Percentiles rank a stretch among this genome's conserved stretches.
Evolutionary conservation across 495 filamentous ascomycete species (phyloP).

Genomic region (Xylaria sp.): DNA sequence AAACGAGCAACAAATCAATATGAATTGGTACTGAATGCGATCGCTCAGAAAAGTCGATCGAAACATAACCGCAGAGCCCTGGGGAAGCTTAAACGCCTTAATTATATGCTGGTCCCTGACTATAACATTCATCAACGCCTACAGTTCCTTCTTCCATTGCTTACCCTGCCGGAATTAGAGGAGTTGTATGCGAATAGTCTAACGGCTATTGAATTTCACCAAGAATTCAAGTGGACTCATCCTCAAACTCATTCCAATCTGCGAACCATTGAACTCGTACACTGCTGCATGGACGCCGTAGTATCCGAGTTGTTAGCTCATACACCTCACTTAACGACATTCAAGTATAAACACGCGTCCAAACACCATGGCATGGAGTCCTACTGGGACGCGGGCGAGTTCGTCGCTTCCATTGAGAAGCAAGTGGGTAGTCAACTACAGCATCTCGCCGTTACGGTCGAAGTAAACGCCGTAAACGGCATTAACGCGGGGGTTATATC

Average conservation of each 20-base stretch:
- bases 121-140: slow-evolving; percentile 9
- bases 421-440: neutral
- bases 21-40: neutral
- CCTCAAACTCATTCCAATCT: neutral
- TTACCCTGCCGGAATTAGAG: neutral
- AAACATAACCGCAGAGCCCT: neutral
- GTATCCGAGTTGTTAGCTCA: slow-evolving; percentile 10
- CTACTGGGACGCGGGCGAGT: slow-evolving; percentile 4
- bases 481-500: neutral
- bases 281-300: slow-evolving; percentile 7
- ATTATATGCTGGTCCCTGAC: neutral
- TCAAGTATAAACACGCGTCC: slow-evolving; percentile 5
- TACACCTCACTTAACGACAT: neutral
- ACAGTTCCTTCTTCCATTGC: neutral
- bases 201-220: neutral
- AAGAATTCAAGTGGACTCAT: slow-evolving; percentile 9
- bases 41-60: neutral
- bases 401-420: neutral
- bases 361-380: neutral
- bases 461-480: neutral
- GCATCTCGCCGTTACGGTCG: slow-evolving; percentile 9
- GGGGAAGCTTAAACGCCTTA: neutral
- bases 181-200: neutral
- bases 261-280: neutral
- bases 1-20: neutral